Base-by-base conservation (phyloP, 495 filamentous ascomycete genomes). In the Aspergillus conjunctus region DNA sequence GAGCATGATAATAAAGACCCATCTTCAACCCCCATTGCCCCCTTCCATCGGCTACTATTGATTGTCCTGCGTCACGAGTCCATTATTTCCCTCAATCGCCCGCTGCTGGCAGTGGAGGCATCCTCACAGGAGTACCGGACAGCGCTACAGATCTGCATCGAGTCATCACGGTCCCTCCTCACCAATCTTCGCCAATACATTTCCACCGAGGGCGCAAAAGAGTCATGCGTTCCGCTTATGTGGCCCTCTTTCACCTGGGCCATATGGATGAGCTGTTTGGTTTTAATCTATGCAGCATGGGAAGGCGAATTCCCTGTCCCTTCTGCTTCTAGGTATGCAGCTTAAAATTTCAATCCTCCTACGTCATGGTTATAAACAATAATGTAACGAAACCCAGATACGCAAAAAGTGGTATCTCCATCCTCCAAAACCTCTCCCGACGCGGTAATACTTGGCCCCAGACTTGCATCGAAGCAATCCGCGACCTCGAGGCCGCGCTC, bases 211-310 rank as follows among this genome's bases (percentile, higher is more conserved):
- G 48, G 56, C 15, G 3, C 20, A 4, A 26, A 34, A 6, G 48
- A 50, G n/a, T n/a, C 53, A 53, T 12, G 58, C 46, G 55, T 62
- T 9, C 71, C 76, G 7, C 67, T 81, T 11, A 61, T 75, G 3
- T 79, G 76, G 73, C 76, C 78, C 22, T 79, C 77, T 3, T 79
- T 79, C 51, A 81, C 79, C 15, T 81, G 77, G 76, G 71, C 66
- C 7, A 72, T 79, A 11, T 81, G 79, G 79, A 80, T 81, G 77
- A 74, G 76, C 30, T 77, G 72, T 55, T 65, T 81, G n/a, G 72
- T 81, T 45, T 39, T 81, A 54, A 70, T 81, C 56, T 79, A 76
- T 58, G 76, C 76, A n/a, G 73, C 74, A 5, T 77, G 73, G 69
- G 71, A 76, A 53, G 71, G 70, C 7, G 67, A 78, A 22, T 65